Percentiles rank a stretch among this genome's conserved stretches.
Evolutionary conservation across 2,329 filamentous ascomycete genomes (phyloP).

Genomic region (Mollisia scopiformis): DNA sequence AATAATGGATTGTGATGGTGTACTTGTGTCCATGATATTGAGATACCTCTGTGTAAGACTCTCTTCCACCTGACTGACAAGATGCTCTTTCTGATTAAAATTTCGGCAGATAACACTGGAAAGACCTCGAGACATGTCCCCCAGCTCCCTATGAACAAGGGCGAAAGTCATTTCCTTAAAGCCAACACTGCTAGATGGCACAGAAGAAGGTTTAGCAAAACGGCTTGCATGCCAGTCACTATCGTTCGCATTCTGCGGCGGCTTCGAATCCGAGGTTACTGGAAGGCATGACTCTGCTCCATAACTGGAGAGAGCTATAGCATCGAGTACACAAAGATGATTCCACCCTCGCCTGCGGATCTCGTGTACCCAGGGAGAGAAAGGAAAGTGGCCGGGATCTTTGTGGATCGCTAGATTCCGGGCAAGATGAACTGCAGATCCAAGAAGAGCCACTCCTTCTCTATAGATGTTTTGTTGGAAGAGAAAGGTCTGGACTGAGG

Average conservation of each 20-base stretch:
- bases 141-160: slow-evolving; percentile 20
- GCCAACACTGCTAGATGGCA: slow-evolving; percentile 10
- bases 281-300: slow-evolving; percentile 27
- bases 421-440: slow-evolving; percentile 66
- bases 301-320: slow-evolving; percentile 18
- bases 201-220: slow-evolving; percentile 25
- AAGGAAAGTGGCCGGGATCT: slow-evolving; percentile 43
- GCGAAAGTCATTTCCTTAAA: slow-evolving; percentile 26
- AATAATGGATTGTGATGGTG: slow-evolving; percentile 14
- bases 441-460: slow-evolving; percentile 62
- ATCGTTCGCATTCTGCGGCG: slow-evolving; percentile 28
- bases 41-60: slow-evolving; percentile 20
- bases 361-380: slow-evolving; percentile 26
- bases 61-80: slow-evolving; percentile 11
- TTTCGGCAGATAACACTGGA: slow-evolving; percentile 6
- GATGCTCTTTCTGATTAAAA: slow-evolving; percentile 5
- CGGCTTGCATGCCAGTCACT: slow-evolving; percentile 28
- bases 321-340: slow-evolving; percentile 24
- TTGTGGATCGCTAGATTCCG: slow-evolving; percentile 68
- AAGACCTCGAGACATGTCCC: slow-evolving; percentile 15
- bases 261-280: slow-evolving; percentile 17
- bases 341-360: slow-evolving; percentile 24
- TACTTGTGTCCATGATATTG: slow-evolving; percentile 6
- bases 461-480: slow-evolving; percentile 54
- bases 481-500: slow-evolving; percentile 21